phyloP scores from a whole-genome alignment of 805 yeast genomes.

The Candida manassasensis region DNA sequence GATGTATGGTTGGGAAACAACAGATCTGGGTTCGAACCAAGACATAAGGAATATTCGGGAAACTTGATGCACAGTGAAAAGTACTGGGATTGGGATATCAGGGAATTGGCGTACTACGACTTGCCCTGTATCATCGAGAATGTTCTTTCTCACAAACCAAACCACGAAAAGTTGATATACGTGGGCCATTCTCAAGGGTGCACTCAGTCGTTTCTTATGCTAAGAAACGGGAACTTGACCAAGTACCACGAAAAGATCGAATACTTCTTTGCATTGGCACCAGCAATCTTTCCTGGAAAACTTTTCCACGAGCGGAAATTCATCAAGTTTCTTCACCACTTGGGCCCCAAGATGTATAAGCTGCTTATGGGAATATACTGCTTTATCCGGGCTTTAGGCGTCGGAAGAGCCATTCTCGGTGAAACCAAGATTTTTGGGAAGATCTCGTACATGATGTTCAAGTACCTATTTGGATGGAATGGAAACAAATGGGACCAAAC shows the following conservation, averaged over 20 bases:
- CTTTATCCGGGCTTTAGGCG: constrained; percentile 72
- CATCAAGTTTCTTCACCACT: constrained; percentile 55
- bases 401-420: constrained; percentile 42
- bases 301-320: constrained; percentile 59
- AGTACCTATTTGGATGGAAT: constrained; percentile 83
- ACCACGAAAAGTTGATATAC: constrained; percentile 48
- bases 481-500: constrained; percentile 68
- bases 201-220: constrained; percentile 71
- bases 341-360: constrained; percentile 42
- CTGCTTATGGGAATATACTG: constrained; percentile 71
- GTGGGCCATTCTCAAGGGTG: constrained; percentile 94
- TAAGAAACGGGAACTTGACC: constrained; percentile 39
- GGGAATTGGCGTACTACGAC: constrained; percentile 78
- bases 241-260: constrained; percentile 51
- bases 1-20: constrained; percentile 94
- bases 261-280: constrained; percentile 74
- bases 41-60: constrained; percentile 41
- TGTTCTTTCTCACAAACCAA: constrained; percentile 43
- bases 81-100: constrained; percentile 93
- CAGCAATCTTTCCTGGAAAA: constrained; percentile 87
- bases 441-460: constrained; percentile 76
- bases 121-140: constrained; percentile 66
- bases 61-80: constrained; percentile 37
- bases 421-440: constrained; percentile 49
- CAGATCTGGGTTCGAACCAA: constrained; percentile 77